A percentile compares a stretch with the other conserved stretches of the same genome.
Conservation (phyloP, 1,139 yeast genomes). For the Candida neerlandica region DNA sequence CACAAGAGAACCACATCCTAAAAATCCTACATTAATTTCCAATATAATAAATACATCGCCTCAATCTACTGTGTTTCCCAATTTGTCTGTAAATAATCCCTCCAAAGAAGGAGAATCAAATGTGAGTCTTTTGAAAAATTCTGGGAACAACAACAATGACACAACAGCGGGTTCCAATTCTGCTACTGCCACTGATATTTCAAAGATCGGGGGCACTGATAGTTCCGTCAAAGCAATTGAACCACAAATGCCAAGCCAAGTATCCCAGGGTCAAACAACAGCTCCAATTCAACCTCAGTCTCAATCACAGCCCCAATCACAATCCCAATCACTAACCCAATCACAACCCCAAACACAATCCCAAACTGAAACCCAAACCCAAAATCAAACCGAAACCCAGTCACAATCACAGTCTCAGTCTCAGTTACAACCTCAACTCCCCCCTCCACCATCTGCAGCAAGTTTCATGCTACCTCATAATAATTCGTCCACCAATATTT, state of each 20-base stretch:
- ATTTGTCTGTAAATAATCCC: slow-evolving; percentile 13
- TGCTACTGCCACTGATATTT: not conserved
- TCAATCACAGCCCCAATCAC: slow-evolving; percentile 3
- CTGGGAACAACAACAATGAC: slow-evolving; percentile 2
- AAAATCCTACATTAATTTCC: slow-evolving; percentile 34
- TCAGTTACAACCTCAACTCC: slow-evolving; percentile 5
- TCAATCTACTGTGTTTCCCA: slow-evolving; percentile 29
- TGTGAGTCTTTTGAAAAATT: slow-evolving; percentile 9
- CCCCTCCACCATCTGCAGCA: slow-evolving; percentile 8
- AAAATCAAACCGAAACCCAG: not conserved
- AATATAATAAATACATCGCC: slow-evolving; percentile 43
- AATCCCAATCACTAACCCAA: slow-evolving; percentile 4
- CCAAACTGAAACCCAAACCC: not conserved
- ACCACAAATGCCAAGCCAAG: not conserved
- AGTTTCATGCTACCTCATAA: slow-evolving; percentile 16
- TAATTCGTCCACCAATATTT: slow-evolving; percentile 11
- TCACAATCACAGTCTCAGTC: slow-evolving; percentile 15
- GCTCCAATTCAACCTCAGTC: not conserved
- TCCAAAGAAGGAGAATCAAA: slow-evolving; percentile 6
- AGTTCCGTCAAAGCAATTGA: not conserved
- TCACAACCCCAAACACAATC: slow-evolving; percentile 3
- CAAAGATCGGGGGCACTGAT: not conserved
- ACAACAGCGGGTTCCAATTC: not conserved
- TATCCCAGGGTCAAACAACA: not conserved
- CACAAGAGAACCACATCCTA: slow-evolving; percentile 41